Evolutionary conservation across 2,329 filamentous ascomycete species (phyloP), one percentile per base, ranked within the genome.

Genomic region (Ophiostoma populinum): DNA sequence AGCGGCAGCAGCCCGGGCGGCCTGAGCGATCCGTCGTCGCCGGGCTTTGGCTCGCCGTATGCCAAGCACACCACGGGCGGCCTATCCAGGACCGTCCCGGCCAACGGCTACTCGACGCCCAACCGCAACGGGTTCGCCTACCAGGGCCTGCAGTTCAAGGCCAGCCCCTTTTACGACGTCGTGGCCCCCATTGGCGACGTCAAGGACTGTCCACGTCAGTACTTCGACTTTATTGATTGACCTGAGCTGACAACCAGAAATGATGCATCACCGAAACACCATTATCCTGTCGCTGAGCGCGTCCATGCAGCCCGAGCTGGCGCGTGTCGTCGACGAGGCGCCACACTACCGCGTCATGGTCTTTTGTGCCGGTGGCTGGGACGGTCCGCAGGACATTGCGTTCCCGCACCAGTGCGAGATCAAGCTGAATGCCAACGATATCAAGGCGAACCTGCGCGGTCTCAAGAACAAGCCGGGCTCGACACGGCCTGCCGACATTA

Each of bases 381-480:
- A 65, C 11, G 70, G 67, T 12, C 53, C 61, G 3, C 80, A 81
- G 34, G 83, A 95, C 42, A 75, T 98, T 36, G 62, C 81, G 1
- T 98, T 98, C 45, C 90, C 90, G 2, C 75, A 87, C 46, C 85
- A 94, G 56, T 80, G 90, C 21, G 90, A 98, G 52, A 67, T 98
- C 38, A 87, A 85, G 51, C 72, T 93, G 37, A 98, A 98, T 47
- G 68, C 74, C 8, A 79, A 79, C 22, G 83, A 94, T 38, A 68
- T 94, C 45, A 90, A 87, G 54, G 78, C 80, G n/a, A 98, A 95
- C 52, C 66, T 92, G 45, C 80, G 90, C 45, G 90, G 90, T 5
- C 57, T 98, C 42, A 98, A 98, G 57, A 94, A 93, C 54, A 92
- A 90, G 54, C 82, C 87, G 6, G 90, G 90, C 16, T 92, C 90